A percentile compares a stretch with the other conserved stretches of the same genome.
Evolutionary conservation across 345 rosid genomes (phyloP).

Genomic region (Laguncularia racemosa): DNA sequence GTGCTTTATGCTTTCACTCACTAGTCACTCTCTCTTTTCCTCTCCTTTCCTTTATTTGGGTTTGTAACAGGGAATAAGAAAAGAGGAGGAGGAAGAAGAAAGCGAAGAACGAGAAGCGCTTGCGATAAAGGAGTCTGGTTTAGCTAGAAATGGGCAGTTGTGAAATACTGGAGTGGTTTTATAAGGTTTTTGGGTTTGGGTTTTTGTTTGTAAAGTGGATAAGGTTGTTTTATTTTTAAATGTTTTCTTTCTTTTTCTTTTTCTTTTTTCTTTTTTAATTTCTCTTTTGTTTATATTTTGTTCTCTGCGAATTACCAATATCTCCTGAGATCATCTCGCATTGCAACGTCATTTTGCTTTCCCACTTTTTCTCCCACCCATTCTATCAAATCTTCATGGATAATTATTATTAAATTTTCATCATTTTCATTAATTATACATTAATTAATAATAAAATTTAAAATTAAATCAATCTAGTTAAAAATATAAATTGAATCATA

Average conservation of each 20-base stretch:
- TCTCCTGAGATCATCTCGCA: too few species aligned
- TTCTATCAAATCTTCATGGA: too few species aligned
- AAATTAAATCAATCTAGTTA: too few species aligned
- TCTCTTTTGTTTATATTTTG: background rate
- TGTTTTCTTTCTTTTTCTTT: too few species aligned
- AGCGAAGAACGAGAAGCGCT: background rate
- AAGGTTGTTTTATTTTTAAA: background rate
- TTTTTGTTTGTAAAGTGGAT: constrained; percentile 2
- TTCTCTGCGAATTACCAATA: constrained; percentile 2
- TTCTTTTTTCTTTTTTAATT: background rate
- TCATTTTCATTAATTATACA: too few species aligned
- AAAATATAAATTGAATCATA: too few species aligned
- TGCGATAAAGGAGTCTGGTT: background rate
- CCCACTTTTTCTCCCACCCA: too few species aligned
- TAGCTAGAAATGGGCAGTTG: background rate
- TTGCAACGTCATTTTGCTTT: too few species aligned
- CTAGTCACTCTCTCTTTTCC: background rate
- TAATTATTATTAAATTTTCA: too few species aligned
- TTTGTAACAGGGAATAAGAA: background rate
- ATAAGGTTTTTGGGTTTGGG: background rate
- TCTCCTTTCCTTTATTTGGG: background rate
- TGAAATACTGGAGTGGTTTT: background rate
- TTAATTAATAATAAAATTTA: too few species aligned
- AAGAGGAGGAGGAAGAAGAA: background rate
- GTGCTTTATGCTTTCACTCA: background rate